Evolutionary conservation across 441 rosid species (phyloP).

Genomic region (Populus trichocarpa): DNA sequence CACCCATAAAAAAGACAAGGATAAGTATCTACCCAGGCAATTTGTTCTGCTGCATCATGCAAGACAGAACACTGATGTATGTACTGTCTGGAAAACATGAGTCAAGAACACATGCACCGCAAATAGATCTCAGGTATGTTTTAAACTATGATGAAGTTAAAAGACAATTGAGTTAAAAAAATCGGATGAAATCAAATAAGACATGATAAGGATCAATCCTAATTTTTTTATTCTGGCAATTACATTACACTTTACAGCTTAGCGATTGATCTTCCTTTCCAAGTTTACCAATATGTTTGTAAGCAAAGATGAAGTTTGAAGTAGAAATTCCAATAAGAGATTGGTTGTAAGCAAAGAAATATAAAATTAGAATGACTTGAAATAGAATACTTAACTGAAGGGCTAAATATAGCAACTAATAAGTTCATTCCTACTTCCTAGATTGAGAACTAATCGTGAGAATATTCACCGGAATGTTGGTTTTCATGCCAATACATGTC

Average conservation of each 20-base stretch:
- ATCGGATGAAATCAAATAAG: not conserved
- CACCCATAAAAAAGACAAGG: constrained; percentile 25
- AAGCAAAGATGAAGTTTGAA: not conserved
- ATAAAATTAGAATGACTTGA: not conserved
- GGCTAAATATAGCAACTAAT: not conserved
- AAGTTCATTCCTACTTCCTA: not conserved
- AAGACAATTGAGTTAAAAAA: too few species aligned
- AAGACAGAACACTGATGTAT: constrained; percentile 29
- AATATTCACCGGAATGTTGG: constrained; percentile 62
- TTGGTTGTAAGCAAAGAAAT: not conserved
- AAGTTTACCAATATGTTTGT: not conserved
- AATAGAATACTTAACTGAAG: not conserved
- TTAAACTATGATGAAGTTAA: too few species aligned
- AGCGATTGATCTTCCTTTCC: not conserved
- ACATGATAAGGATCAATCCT: not conserved
- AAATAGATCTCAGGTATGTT: too few species aligned
- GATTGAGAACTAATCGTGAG: not conserved
- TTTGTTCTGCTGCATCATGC: constrained; percentile 32
- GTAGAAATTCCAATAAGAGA: not conserved
- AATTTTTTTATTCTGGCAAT: not conserved
- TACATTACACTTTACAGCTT: not conserved
- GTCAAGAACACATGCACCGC: not conserved
- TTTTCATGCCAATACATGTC: constrained; percentile 76
- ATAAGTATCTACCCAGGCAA: constrained; percentile 27
- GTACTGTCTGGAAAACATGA: constrained; percentile 26